Conservation (phyloP, 306 rosid genomes). For the Alnus glutinosa region DNA sequence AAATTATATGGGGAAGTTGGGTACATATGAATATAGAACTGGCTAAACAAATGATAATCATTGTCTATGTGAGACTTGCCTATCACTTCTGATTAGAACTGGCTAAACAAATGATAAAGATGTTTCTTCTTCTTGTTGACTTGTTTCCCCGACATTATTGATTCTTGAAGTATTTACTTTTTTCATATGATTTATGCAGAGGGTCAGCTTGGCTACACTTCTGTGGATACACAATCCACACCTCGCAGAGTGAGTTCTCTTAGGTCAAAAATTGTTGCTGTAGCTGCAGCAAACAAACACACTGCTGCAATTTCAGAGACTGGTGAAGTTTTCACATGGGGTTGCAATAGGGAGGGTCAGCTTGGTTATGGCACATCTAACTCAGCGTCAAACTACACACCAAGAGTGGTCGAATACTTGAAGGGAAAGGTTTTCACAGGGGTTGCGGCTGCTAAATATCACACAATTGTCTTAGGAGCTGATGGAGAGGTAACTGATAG, state of each 20-base stretch:
- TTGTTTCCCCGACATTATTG: constrained; percentile 21
- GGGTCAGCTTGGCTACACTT: constrained; percentile 98
- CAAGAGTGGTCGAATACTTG: constrained; percentile 87
- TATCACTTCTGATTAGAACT: background rate
- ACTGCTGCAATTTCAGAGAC: constrained; percentile 85
- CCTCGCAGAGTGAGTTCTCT: constrained; percentile 90
- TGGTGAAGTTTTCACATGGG: constrained; percentile 97
- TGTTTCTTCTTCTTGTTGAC: background rate
- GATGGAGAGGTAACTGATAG: constrained; percentile 87
- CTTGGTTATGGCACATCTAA: constrained; percentile 98
- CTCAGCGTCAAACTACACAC: constrained; percentile 92
- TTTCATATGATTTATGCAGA: constrained; percentile 50
- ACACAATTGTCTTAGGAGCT: constrained; percentile 82
- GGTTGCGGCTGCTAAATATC: constrained; percentile 88
- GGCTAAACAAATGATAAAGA: background rate
- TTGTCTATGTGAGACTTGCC: background rate
- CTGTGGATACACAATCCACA: constrained; percentile 92
- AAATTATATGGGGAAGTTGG: constrained; percentile 32
- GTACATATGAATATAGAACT: background rate
- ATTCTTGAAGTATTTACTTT: constrained; percentile 14
- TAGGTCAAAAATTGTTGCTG: constrained; percentile 69
- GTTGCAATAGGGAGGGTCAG: constrained; percentile 94
- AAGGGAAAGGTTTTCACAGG: constrained; percentile 74
- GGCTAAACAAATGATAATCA: background rate
- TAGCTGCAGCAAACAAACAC: constrained; percentile 98